Percentiles rank a stretch among this genome's conserved stretches.
Evolutionary conservation across 2,329 filamentous ascomycete genomes (phyloP).

Genomic region (Drechslerella dactyloides): DNA sequence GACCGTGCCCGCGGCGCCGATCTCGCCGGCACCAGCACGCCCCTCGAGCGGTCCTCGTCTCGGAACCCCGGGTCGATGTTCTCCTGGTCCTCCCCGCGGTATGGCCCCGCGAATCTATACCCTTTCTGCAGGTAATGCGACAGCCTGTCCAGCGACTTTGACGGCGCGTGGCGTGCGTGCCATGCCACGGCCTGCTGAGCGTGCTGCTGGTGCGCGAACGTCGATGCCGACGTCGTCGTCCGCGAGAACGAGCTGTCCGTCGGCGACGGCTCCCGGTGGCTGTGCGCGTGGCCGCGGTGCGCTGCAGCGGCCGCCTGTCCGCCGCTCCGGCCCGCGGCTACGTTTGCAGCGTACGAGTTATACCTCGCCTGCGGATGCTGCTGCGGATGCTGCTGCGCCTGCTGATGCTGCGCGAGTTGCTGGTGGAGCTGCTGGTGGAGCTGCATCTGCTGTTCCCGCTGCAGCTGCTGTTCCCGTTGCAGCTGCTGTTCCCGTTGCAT

Average conservation of each 20-base stretch:
- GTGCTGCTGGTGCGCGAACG: constrained; percentile 27
- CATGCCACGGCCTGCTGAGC: constrained; percentile 28
- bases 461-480: constrained; percentile 7
- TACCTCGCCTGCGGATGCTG: constrained; percentile 28
- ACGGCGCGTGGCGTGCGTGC: constrained; percentile 30
- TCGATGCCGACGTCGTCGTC: constrained; percentile 41
- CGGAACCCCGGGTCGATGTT: constrained; percentile 29
- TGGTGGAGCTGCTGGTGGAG: background rate
- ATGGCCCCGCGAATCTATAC: constrained; percentile 35
- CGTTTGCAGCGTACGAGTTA: constrained; percentile 34
- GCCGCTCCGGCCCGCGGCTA: constrained; percentile 30
- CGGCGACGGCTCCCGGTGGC: constrained; percentile 30
- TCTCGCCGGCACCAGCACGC: constrained; percentile 33
- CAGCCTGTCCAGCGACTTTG: constrained; percentile 42
- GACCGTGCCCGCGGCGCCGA: constrained; percentile 29
- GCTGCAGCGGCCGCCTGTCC: constrained; percentile 10
- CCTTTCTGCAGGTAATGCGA: constrained; percentile 36
- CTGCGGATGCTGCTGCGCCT: constrained; percentile 11
- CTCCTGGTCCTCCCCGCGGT: constrained; percentile 25
- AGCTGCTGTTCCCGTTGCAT: background rate
- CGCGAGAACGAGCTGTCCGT: constrained; percentile 44
- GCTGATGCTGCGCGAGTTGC: constrained; percentile 13
- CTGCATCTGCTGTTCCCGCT: background rate
- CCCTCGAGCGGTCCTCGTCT: constrained; percentile 32
- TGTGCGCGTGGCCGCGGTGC: constrained; percentile 19